These are phyloP conservation scores for Jacaranda copaia DNA, from an alignment of 257 asterid species.

Conservation along the genomic window DNA sequence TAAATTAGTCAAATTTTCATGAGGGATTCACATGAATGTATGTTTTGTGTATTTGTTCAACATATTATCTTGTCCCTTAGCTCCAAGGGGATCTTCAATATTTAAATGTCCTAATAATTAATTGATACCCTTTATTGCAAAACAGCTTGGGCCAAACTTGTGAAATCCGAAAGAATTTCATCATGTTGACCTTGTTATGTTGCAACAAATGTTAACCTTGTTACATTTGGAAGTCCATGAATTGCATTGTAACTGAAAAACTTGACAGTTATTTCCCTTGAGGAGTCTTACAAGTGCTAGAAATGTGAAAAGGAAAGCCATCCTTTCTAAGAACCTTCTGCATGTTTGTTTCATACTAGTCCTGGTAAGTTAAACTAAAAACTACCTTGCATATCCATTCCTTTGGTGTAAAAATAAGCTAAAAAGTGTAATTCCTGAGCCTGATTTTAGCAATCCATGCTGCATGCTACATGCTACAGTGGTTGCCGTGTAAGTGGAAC, in stretches of 20 bases:
- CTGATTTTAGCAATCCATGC: background rate
- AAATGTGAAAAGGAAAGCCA: background rate
- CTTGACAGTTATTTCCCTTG: background rate
- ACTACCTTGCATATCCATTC: background rate
- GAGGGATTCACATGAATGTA: background rate
- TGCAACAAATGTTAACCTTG: too few species aligned
- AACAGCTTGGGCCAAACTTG: background rate
- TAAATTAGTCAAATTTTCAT: background rate
- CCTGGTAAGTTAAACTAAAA: background rate
- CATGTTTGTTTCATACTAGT: background rate
- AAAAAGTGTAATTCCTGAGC: background rate
- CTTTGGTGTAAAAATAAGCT: conserved; percentile 1
- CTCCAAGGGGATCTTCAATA: too few species aligned
- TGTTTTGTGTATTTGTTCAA: background rate
- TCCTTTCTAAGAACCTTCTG: background rate
- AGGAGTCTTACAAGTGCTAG: background rate
- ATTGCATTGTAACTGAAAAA: background rate
- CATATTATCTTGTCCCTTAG: background rate
- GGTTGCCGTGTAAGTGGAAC: conserved; percentile 2
- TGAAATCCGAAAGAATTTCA: background rate
- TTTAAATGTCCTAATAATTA: background rate
- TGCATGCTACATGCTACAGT: background rate
- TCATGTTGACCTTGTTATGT: background rate
- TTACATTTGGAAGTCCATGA: background rate
- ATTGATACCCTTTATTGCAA: background rate